Evolutionary conservation across 2,329 filamentous ascomycete species (phyloP).

Genomic region (Claviceps purpurea): DNA sequence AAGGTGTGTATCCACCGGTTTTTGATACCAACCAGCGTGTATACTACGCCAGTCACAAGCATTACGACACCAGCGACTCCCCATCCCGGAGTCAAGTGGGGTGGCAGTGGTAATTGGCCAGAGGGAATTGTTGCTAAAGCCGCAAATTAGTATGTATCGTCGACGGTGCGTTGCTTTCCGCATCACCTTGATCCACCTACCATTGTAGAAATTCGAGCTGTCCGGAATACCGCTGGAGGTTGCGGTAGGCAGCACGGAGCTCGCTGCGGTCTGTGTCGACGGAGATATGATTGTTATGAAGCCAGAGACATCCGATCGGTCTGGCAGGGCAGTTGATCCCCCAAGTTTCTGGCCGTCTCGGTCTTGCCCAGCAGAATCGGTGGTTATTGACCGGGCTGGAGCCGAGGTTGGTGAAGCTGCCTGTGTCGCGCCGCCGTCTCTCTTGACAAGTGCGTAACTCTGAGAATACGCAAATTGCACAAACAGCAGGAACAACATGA

Average conservation of each 20-base stretch:
- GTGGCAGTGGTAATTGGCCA: conserved; percentile 55
- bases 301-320: background rate
- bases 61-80: conserved; percentile 68
- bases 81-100: conserved; percentile 66
- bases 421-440: conserved; percentile 18
- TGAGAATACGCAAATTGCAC: conserved; percentile 25
- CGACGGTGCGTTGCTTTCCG: background rate
- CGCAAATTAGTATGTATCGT: conserved; percentile 4
- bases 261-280: conserved; percentile 1
- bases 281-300: background rate
- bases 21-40: conserved; percentile 70
- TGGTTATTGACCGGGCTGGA: background rate
- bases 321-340: background rate
- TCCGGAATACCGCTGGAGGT: conserved; percentile 10
- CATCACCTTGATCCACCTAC: conserved; percentile 12
- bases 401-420: conserved; percentile 1
- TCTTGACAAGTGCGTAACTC: conserved; percentile 17
- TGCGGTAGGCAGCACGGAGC: conserved; percentile 2
- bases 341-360: background rate
- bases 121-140: conserved; percentile 29
- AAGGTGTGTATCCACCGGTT: conserved; percentile 68
- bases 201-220: conserved; percentile 20
- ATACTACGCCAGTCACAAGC: conserved; percentile 54
- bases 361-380: background rate
- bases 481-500: conserved; percentile 26